Evolutionary conservation across 169 alveolate species (phyloP), one percentile per base, ranked within the genome.

Genomic region (Plasmodium coatneyi): DNA sequence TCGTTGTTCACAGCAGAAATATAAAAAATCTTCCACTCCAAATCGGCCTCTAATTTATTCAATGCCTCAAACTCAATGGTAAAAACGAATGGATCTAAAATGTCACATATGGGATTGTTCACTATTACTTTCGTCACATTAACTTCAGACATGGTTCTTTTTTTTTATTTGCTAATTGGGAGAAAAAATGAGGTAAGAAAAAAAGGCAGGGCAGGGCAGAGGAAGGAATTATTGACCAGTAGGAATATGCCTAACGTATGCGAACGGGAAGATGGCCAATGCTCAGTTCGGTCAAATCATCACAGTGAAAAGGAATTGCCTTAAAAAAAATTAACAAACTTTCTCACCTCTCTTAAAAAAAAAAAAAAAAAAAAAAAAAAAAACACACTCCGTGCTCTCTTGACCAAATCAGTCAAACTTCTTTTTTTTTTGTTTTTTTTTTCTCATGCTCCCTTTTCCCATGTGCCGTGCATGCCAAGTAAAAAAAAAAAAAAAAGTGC

Each of bases 41-140:
- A 95, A 92, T 98, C 99, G 54, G 98, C 98, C 84, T 96, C 93
- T 66, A 98, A 96, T 70, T 97, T 97, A 91, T 97, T 95, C 43
- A 98, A 95, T 36, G 99, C 97, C 84, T 99, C 99, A 95, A 99
- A 99, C 34, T 96, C 97, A 71, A 99, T 98, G 71, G 98, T 99
- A 92, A 99, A 98, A 83, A 95, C 96, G 90, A 99, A 96, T 28
- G 99, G 99, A 46, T 96, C 98, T 41, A 96, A 93, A 89, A 99
- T 98, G 19, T 96, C 98, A 87, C 99, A 96, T 46, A 97, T 97
- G 89, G 98, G 97, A 84, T 98, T 97, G 56, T 97, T 96, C 30
- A 98, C 99, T 79, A 96, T 96, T 30, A 99, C 98, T 92, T 98
- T 98, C 41, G 99, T 97, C 74, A 99, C 99, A 95, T 98, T 98